Percentiles rank a stretch among this genome's conserved stretches.
phyloP scores from a whole-genome alignment of 192 early-diverging fungal species.

The Backusella liffmaniae region DNA sequence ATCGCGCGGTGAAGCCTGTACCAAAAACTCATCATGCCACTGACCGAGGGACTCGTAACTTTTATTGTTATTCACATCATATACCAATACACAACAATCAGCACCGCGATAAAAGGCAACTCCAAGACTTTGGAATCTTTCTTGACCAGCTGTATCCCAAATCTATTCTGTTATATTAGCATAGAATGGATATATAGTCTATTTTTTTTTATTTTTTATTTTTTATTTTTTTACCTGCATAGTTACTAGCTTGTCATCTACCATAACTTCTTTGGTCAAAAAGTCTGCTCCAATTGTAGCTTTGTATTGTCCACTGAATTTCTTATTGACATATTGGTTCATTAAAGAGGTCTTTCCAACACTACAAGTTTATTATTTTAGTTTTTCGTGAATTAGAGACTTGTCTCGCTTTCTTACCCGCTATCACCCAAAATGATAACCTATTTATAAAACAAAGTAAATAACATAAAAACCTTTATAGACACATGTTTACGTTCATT shows the following conservation, averaged over 20 bases:
- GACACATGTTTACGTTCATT: background rate
- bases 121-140: slow-evolving; percentile 96
- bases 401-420: slow-evolving; percentile 51
- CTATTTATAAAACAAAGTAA: slow-evolving; percentile 26
- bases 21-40: slow-evolving; percentile 98
- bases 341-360: slow-evolving; percentile 98
- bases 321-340: slow-evolving; percentile 99
- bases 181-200: background rate
- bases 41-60: slow-evolving; percentile 92
- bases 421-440: slow-evolving; percentile 86
- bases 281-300: slow-evolving; percentile 98
- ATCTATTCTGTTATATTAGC: slow-evolving; percentile 55
- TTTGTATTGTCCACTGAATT: slow-evolving; percentile 97
- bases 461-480: background rate
- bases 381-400: background rate
- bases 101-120: slow-evolving; percentile 99
- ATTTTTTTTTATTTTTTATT: background rate
- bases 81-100: slow-evolving; percentile 97
- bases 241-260: slow-evolving; percentile 91
- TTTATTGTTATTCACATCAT: slow-evolving; percentile 94
- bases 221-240: slow-evolving; percentile 71
- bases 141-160: slow-evolving; percentile 99
- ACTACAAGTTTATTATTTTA: slow-evolving; percentile 35
- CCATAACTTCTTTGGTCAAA: slow-evolving; percentile 94
- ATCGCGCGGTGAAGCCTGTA: slow-evolving; percentile 91